Base-by-base conservation (phyloP, 768 basidiomycete species). In the Podaxis pistillaris region DNA sequence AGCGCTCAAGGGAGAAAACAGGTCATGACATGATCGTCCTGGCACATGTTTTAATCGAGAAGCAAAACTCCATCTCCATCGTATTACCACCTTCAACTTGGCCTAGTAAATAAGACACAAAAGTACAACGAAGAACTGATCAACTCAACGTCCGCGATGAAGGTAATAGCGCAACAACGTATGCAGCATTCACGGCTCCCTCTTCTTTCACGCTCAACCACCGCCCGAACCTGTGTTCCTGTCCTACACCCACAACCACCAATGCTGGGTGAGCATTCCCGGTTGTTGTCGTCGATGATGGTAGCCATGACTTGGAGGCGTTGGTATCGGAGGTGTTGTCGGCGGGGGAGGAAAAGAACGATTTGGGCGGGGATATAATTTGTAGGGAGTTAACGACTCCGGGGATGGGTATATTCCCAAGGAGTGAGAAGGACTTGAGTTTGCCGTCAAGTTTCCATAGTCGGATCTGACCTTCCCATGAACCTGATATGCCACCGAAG, bases 331-430 rank as follows among this genome's bases (percentile, higher is more conserved):
- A 30, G 3, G n/a, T 11, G 56, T 2, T 9, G 26, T 17, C 6
- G 24, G 13, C 8, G 22, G 5, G 26, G 56, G 24, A 28, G n/a
- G 68, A 67, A 70, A 83, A 81, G 26, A 83, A 78, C 4, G 80
- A 76, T 62, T 75, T 75, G 9, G 83, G 78, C 8, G 87, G 80
- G 0, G 85, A 72, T 19, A 94, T 66, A 56, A 99, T 75, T 72
- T 96, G 94, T 2, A 98, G 79, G 4, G 94, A 93, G 76, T 99
- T 99, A 71, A 98, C 79, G 61, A 96, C 85, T 0, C 97, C 97
- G 0, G 80, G 83, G 0, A 85, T 87, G 1, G 86, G 76, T 19
- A 96, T 74, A 4, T 80, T 84, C 13, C 87, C 88, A 12, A 88
- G 69, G 1, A 83, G 83, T 12, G 84, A 74, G 74, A 99, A 96